These are phyloP conservation scores for Linnemannia hyalina DNA, from an alignment of 192 early-diverging fungal species.

Conservation along the genomic window DNA sequence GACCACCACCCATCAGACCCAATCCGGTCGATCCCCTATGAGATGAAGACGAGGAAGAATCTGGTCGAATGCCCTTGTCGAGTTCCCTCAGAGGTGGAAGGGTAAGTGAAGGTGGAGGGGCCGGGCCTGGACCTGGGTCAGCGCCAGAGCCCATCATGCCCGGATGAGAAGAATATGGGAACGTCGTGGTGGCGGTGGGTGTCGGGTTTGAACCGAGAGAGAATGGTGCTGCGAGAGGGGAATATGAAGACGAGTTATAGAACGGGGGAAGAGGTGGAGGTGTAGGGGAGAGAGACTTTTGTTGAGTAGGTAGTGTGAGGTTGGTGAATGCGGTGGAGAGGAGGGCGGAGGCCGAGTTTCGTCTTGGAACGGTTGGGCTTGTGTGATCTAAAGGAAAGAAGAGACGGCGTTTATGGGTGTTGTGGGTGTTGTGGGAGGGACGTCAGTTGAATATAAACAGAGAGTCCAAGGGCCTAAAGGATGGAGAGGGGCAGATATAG, in stretches of 20 bases:
- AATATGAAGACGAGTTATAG: background rate
- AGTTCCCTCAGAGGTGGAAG: slow-evolving; percentile 38
- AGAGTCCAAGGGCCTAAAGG: background rate
- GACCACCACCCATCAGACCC: background rate
- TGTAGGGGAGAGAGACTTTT: background rate
- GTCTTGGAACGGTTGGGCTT: background rate
- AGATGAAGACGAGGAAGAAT: background rate
- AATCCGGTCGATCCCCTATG: background rate
- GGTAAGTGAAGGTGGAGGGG: slow-evolving; percentile 43
- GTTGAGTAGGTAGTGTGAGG: background rate
- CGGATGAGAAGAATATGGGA: slow-evolving; percentile 9
- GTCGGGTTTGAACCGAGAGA: background rate
- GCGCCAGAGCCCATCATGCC: slow-evolving; percentile 21
- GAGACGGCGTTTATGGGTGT: background rate
- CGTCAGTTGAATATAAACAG: background rate
- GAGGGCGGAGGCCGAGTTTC: background rate
- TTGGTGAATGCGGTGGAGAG: background rate
- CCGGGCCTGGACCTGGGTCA: slow-evolving; percentile 30
- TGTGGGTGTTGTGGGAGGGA: background rate
- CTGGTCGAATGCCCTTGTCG: slow-evolving; percentile 32
- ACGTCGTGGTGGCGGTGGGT: slow-evolving; percentile 16
- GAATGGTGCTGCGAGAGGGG: background rate
- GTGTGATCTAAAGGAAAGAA: background rate
- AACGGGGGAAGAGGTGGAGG: background rate
- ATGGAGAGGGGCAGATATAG: background rate